These are phyloP conservation scores for Pascua guehoae DNA, from an alignment of 1,284 basidiomycete species.

Conservation along the genomic window DNA sequence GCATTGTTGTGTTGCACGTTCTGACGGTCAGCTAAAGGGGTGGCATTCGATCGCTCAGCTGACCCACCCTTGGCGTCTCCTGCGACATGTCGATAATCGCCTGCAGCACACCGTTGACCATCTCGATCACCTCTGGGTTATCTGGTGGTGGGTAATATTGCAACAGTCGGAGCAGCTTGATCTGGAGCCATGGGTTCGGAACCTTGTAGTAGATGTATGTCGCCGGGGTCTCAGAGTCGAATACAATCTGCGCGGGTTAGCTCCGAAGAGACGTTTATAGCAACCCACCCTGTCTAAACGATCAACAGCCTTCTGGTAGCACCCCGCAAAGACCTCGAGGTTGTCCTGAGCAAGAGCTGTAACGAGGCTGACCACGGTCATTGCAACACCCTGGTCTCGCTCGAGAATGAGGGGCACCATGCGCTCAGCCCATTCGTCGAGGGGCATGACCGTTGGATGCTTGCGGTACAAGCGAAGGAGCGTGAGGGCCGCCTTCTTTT, in stretches of 20 bases:
- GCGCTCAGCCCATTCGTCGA: constrained; percentile 90
- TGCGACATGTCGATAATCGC: constrained; percentile 91
- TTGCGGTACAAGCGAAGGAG: constrained; percentile 90
- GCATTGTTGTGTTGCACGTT: constrained; percentile 99
- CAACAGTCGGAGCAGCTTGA: constrained; percentile 85
- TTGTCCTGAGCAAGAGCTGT: constrained; percentile 93
- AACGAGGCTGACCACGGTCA: constrained; percentile 90
- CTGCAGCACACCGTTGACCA: constrained; percentile 79
- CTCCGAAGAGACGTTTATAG: too few species aligned
- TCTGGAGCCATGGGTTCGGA: constrained; percentile 95
- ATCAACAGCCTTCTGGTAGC: constrained; percentile 91
- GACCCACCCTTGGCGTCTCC: constrained; percentile 63
- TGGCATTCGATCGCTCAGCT: background rate
- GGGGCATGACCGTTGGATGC: constrained; percentile 88
- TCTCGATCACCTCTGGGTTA: constrained; percentile 71
- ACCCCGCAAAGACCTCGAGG: constrained; percentile 80
- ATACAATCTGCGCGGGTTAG: constrained; percentile 63
- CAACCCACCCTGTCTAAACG: constrained; percentile 71
- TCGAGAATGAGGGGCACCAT: constrained; percentile 95
- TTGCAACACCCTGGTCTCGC: constrained; percentile 83
- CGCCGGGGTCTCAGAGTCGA: constrained; percentile 80
- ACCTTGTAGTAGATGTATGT: constrained; percentile 86
- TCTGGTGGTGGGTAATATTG: constrained; percentile 98
- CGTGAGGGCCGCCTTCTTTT: constrained; percentile 97
- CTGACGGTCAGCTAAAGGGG: constrained; percentile 38